Percentiles rank a stretch among this genome's conserved stretches.
Evolutionary conservation across 208 protist genomes (phyloP).

Genomic region (Crithidia sp.): DNA sequence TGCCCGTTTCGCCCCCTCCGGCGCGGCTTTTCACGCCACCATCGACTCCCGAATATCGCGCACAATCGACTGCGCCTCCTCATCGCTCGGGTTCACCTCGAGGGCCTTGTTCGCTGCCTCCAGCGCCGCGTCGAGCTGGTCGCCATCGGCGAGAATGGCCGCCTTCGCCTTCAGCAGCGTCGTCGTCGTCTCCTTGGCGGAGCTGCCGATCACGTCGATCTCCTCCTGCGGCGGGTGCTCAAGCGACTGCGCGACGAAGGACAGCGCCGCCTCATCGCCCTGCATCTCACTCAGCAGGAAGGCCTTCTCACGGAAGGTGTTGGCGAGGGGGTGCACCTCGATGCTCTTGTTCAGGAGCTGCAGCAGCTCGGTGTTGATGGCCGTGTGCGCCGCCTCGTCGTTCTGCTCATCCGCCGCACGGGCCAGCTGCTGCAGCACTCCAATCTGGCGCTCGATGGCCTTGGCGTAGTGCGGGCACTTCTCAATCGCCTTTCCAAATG

Average conservation of each 20-base stretch:
- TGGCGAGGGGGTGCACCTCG: constrained; percentile 76
- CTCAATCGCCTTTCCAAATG: constrained; percentile 54
- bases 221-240: constrained; percentile 82
- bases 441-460: constrained; percentile 67
- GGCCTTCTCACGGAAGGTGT: constrained; percentile 85
- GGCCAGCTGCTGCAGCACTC: constrained; percentile 46
- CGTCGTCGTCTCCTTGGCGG: constrained; percentile 48
- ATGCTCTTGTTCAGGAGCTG: constrained; percentile 63
- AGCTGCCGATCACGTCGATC: constrained; percentile 66
- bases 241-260: constrained; percentile 71
- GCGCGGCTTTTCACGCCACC: constrained; percentile 4
- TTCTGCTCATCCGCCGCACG: constrained; percentile 19
- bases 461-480: constrained; percentile 69
- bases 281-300: constrained; percentile 84
- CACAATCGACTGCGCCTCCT: constrained; percentile 72
- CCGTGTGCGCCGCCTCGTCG: constrained; percentile 30
- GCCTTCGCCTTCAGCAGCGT: constrained; percentile 90
- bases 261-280: constrained; percentile 76
- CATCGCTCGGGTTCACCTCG: constrained; percentile 61
- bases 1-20: background rate
- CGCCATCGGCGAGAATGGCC: constrained; percentile 85
- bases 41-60: constrained; percentile 63
- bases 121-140: constrained; percentile 70
- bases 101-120: constrained; percentile 63
- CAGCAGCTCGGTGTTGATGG: constrained; percentile 39